Base-by-base conservation (phyloP, 148 eudicot genomes). In the Talinum fruticosum region DNA sequence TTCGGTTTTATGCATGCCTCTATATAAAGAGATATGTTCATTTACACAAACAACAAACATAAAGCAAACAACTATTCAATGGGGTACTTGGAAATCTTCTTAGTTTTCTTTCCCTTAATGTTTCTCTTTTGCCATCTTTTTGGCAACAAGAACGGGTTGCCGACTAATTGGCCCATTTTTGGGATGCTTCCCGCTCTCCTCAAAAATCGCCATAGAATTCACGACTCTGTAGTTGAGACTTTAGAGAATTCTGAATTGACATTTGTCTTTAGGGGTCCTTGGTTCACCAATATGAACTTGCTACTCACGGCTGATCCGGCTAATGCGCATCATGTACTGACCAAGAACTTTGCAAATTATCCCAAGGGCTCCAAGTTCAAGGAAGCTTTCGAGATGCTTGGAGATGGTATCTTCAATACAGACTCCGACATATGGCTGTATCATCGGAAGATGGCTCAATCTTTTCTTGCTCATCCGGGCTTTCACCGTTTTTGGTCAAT, bases 111-210 rank as follows among this genome's bases (percentile, higher is more conserved):
- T 59, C 28, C 72, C 69, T 32, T 41, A 10, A 23, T 71, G 21
- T 64, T 74, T 2, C 37, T 74, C 30, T 26, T 61, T 24, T 61
- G 57, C 65, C 67, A 72, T n/a, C 32, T 19, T 18, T 73, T 49
- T 28, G 67, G 71, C 2, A 66, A 80, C 44, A 80, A 85, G 36
- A 78, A 80, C 38, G 84, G 86, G 6, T 1, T 80, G 18, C 85
- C 85, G 1, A 78, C 85, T 16, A 69, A 82, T 7, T 85, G 87
- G 87, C 87, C 95, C 0, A 0, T 90, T 14, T 15, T 92, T 0
- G 94, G 93, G 4, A 92, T 85, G 94, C 70, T 92, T 13, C 89
- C 90, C 0, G 35, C 79, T 12, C 81, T 90, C 26, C 37, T 87
- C 24, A 64, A 47, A 36, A 82, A 83, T 19, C 26, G 78, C 23